A percentile compares a stretch with the other conserved stretches of the same genome.
Conservation (phyloP, 208 protist species). For the Wallacemonas sp. region DNA sequence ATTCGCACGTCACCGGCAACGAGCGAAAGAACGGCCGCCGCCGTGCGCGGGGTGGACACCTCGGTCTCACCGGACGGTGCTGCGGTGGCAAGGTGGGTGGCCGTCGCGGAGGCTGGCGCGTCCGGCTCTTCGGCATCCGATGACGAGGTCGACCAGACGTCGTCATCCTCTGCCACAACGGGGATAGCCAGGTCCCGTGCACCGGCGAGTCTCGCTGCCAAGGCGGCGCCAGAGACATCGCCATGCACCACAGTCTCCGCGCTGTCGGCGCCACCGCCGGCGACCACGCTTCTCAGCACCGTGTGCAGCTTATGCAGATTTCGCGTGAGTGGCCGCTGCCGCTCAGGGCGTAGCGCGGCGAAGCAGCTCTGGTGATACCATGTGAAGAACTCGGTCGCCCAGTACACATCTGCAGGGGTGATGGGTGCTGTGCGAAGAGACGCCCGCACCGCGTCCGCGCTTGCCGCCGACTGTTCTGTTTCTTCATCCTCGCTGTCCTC, state of each 20-base stretch:
- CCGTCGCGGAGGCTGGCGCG: background rate
- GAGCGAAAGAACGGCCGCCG: background rate
- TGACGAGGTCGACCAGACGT: background rate
- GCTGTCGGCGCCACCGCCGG: background rate
- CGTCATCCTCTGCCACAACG: background rate
- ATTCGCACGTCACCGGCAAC: constrained; percentile 29
- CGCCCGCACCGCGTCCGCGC: background rate
- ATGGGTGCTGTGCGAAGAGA: background rate
- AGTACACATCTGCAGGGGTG: background rate
- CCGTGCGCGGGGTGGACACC: too few relatives aligned
- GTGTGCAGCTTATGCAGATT: constrained; percentile 36
- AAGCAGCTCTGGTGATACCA: constrained; percentile 69
- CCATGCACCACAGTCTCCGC: too few relatives aligned
- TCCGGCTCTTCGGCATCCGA: background rate
- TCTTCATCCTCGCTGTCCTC: background rate
- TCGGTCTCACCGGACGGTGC: too few relatives aligned
- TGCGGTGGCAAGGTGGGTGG: too few relatives aligned
- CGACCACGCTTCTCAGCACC: background rate
- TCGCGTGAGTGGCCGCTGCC: constrained; percentile 43
- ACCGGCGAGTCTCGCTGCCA: too few relatives aligned
- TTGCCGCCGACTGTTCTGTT: too few relatives aligned
- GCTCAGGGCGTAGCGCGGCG: constrained; percentile 38
- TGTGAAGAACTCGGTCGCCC: constrained; percentile 31
- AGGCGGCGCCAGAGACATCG: too few relatives aligned
- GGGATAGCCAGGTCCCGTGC: background rate